Conservation (phyloP, 371 early-diverging fungal species). For the Lichtheimia ramosa region DNA sequence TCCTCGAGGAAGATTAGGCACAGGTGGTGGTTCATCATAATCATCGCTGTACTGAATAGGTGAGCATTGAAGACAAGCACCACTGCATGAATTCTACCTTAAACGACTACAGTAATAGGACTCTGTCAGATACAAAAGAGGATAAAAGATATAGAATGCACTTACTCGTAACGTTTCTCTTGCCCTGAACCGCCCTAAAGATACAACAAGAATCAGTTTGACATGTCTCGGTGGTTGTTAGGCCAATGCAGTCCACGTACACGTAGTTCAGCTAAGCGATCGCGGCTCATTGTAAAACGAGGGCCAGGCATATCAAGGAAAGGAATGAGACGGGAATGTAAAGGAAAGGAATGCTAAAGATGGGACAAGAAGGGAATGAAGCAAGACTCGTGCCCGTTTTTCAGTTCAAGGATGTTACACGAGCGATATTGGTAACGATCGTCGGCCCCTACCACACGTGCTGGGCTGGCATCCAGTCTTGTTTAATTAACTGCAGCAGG, state of each 20-base stretch:
- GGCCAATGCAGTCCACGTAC: conserved; percentile 9
- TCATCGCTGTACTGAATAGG: conserved; percentile 32
- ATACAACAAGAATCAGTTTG: too few relatives aligned
- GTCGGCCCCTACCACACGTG: not conserved
- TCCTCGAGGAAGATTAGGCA: conserved; percentile 25
- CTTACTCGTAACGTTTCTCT: conserved; percentile 50
- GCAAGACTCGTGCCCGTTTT: not conserved
- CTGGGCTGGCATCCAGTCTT: not conserved
- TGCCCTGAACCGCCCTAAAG: conserved; percentile 26
- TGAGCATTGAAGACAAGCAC: not conserved
- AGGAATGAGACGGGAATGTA: conserved; percentile 16
- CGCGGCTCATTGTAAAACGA: conserved; percentile 56
- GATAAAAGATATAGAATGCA: conserved; percentile 1
- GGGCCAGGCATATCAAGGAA: conserved; percentile 36
- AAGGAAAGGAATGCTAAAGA: conserved; percentile 16
- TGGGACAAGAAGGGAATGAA: conserved; percentile 5
- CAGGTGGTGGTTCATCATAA: conserved; percentile 38
- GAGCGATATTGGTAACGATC: conserved; percentile 6
- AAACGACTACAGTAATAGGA: conserved; percentile 27
- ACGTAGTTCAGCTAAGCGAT: conserved; percentile 50
- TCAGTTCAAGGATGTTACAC: conserved; percentile 10
- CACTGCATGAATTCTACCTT: conserved; percentile 22
- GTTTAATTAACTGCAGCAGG: too few relatives aligned
- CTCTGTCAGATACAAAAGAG: not conserved
- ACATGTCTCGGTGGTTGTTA: too few relatives aligned